phyloP scores from a whole-genome alignment of 345 rosid species.

The Eutrema yunnanense region DNA sequence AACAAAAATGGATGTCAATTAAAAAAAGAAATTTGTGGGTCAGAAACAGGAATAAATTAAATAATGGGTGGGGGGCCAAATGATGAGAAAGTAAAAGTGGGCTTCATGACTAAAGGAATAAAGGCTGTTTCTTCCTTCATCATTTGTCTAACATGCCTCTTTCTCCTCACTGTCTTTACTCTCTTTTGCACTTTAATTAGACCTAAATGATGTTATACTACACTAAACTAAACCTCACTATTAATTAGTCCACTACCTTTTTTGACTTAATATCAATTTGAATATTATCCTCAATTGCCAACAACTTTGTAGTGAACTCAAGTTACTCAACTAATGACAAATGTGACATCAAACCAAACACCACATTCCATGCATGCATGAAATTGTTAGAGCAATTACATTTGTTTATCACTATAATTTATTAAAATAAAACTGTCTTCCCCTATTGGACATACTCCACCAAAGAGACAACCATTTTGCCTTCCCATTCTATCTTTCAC shows the following conservation, averaged over 20 bases:
- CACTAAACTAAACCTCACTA: neutral
- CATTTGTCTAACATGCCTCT: slow-evolving; percentile 30
- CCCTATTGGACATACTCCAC: slow-evolving; percentile 22
- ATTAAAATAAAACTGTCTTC: slow-evolving; percentile 7
- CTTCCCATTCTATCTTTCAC: neutral
- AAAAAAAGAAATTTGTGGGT: neutral
- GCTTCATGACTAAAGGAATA: slow-evolving; percentile 27
- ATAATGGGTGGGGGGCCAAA: slow-evolving; percentile 19
- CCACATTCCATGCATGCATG: slow-evolving; percentile 21
- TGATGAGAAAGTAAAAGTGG: slow-evolving; percentile 27
- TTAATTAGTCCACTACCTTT: neutral
- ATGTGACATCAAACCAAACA: slow-evolving; percentile 5
- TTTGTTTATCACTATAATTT: neutral
- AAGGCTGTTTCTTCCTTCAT: slow-evolving; percentile 26
- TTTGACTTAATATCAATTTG: neutral
- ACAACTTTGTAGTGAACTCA: neutral
- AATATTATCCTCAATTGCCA: slow-evolving; percentile 3
- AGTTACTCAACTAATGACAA: neutral
- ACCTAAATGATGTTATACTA: neutral
- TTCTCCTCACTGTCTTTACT: neutral
- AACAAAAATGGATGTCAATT: too few relatives aligned
- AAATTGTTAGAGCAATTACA: neutral
- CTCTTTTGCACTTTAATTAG: slow-evolving; percentile 4
- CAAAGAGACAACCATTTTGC: slow-evolving; percentile 12
- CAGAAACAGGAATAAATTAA: slow-evolving; percentile 8